Percentiles rank a stretch among this genome's conserved stretches.
These are phyloP conservation scores for Yueomyces sp. DNA, from an alignment of 1,139 yeast species.

Conservation along the genomic window DNA sequence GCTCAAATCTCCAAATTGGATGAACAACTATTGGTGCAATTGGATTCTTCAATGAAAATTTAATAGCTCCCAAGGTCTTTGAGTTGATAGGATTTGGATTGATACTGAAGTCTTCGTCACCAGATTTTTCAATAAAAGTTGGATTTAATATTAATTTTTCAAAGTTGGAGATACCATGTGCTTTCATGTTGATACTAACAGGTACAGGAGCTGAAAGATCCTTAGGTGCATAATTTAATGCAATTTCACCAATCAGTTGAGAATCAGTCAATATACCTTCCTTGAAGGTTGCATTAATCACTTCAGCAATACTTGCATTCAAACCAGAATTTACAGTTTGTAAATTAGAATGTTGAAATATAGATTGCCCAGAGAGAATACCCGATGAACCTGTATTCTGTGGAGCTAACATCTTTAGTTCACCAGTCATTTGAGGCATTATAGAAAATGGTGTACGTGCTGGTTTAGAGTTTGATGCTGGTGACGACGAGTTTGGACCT, in stretches of 20 bases:
- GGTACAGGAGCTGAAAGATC: conserved; percentile 19
- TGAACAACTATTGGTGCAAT: conserved; percentile 59
- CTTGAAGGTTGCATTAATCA: conserved; percentile 59
- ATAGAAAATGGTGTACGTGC: conserved; percentile 3
- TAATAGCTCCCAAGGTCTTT: conserved; percentile 66
- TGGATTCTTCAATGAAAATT: conserved; percentile 42
- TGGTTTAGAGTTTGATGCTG: neutral
- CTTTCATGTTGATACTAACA: conserved; percentile 25
- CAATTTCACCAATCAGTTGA: conserved; percentile 68
- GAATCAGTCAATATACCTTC: conserved; percentile 50
- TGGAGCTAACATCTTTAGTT: conserved; percentile 23
- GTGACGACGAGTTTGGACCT: neutral
- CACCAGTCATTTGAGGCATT: conserved; percentile 18
- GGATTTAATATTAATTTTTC: conserved; percentile 28
- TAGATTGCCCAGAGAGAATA: conserved; percentile 15
- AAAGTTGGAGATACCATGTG: conserved; percentile 20
- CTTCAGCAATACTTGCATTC: conserved; percentile 69
- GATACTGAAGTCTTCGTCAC: conserved; percentile 23
- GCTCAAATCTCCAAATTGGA: conserved; percentile 85
- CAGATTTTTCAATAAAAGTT: conserved; percentile 26
- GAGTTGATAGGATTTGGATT: conserved; percentile 30
- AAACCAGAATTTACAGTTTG: conserved; percentile 42
- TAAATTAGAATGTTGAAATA: conserved; percentile 39
- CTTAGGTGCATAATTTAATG: conserved; percentile 41
- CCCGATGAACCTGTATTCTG: conserved; percentile 28